Conservation (phyloP, 23 red algal genomes). For the Rhodosorus marinus region DNA sequence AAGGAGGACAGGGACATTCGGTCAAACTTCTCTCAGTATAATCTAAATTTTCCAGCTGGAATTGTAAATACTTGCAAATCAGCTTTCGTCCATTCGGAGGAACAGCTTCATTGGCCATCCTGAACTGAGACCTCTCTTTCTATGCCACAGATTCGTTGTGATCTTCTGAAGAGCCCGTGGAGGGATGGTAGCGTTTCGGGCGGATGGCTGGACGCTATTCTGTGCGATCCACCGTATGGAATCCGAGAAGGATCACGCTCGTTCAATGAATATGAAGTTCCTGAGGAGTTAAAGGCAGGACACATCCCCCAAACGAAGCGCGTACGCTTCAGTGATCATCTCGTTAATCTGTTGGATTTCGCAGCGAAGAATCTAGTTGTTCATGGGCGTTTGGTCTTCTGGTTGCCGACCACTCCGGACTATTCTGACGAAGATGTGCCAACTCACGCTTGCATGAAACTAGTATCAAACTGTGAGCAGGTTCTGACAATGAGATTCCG, state of each 20-base stretch:
- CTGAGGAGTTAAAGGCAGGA: constrained; percentile 3
- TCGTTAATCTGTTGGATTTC: constrained; percentile 45
- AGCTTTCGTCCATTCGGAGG: constrained; percentile 29
- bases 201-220: constrained; percentile 66
- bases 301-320: constrained; percentile 2
- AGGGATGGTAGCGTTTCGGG: constrained; percentile 3
- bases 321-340: constrained; percentile 29
- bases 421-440: constrained; percentile 54
- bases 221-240: constrained; percentile 92
- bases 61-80: constrained; percentile 39
- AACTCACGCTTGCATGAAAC: constrained; percentile 7
- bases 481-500: constrained; percentile 32
- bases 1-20: constrained; percentile 12
- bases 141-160: no score
- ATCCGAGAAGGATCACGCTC: constrained; percentile 74
- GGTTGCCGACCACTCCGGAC: constrained; percentile 62
- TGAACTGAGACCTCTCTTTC: no score
- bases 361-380: constrained; percentile 26
- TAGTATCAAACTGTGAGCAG: constrained; percentile 44
- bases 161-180: no score
- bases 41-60: constrained; percentile 27
- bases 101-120: no score
- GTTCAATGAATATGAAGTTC: constrained; percentile 29
- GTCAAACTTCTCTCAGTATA: constrained; percentile 75
- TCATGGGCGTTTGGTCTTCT: constrained; percentile 79